Base-by-base conservation (phyloP, 2,329 filamentous ascomycete species). In the Beauveria australis region DNA sequence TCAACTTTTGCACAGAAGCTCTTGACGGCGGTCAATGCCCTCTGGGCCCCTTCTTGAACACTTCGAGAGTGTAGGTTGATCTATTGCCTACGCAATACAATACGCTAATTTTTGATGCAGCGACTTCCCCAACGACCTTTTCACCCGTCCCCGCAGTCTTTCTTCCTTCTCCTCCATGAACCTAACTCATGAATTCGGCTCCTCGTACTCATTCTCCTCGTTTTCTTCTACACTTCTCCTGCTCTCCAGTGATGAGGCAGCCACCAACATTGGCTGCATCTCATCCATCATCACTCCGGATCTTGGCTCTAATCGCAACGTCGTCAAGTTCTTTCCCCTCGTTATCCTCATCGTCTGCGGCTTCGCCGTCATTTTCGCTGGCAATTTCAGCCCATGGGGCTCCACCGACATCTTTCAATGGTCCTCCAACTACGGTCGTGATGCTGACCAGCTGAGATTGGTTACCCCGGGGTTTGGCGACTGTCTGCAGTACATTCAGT, bases 401-500 rank as follows among this genome's bases (percentile, higher is more conserved):
- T 90, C 91, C 1, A 85, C 85, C 8, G 89, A 99, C 71, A 81
- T 93, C 22, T 97, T 97, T 72, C 87, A 90, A 66, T 99, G 93
- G 92, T 92, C 91, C n/a, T 95, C 91, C 70, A 99, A 99, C 71
- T 97, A 96, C 71, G 94, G 94, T 41, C 86, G 93, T 66, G 94
- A 99, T 67, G 89, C 91, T 63, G 94, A 99, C 75, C 79, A 97
- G 65, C 79, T 99, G 59, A 87, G 94, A 60, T 80, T 99, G 53
- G 91, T 99, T 40, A 99, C 94, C 0, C 94, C 94, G 5, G 94
- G 94, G 1, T 97, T 99, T 71, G 92, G 91, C 7, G 94, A 99
- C 71, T 99, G 94, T 69, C 80, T 99, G 60, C 92, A 97, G 74
- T 97, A 99, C 72, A 89, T 99, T 19, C 94, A 99, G 71, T 99